Conservation (phyloP, 2,329 filamentous ascomycete genomes). For the Niveomyces coronatus region DNA sequence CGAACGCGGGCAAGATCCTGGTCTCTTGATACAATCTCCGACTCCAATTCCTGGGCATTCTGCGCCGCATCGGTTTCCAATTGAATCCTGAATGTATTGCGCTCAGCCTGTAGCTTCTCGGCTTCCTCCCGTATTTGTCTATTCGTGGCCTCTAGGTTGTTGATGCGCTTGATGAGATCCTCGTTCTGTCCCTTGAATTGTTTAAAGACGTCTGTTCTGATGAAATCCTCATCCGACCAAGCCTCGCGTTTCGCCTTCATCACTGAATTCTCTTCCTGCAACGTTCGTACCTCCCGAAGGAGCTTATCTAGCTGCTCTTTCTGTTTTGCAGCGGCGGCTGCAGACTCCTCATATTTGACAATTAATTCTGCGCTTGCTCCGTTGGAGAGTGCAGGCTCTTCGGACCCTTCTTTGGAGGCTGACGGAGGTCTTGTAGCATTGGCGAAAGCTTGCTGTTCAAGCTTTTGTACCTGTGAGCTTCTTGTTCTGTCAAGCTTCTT, state of each 20-base stretch:
- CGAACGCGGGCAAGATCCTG: slow-evolving; percentile 79
- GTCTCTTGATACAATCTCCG: slow-evolving; percentile 70
- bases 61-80: slow-evolving; percentile 71
- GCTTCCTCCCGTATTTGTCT: slow-evolving; percentile 75
- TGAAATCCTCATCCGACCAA: slow-evolving; percentile 85
- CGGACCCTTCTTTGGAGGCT: slow-evolving; percentile 32
- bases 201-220: slow-evolving; percentile 88
- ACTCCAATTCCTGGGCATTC: slow-evolving; percentile 67
- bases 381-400: slow-evolving; percentile 39
- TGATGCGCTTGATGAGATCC: slow-evolving; percentile 83
- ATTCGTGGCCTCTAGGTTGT: slow-evolving; percentile 83
- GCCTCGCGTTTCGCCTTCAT: slow-evolving; percentile 58
- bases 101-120: slow-evolving; percentile 74
- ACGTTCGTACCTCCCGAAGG: slow-evolving; percentile 61
- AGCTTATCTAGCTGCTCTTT: slow-evolving; percentile 80
- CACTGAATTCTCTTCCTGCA: slow-evolving; percentile 70
- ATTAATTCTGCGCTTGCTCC: slow-evolving; percentile 57
- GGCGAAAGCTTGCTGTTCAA: slow-evolving; percentile 80
- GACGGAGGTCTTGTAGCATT: slow-evolving; percentile 45
- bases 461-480: slow-evolving; percentile 79
- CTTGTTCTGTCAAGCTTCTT: slow-evolving; percentile 86
- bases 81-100: slow-evolving; percentile 69
- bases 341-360: slow-evolving; percentile 64
- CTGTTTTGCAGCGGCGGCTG: slow-evolving; percentile 67
- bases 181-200: slow-evolving; percentile 82